Evolutionary conservation across 1,139 yeast species (phyloP).

Genomic region (Blastobotrys arbuscula): DNA sequence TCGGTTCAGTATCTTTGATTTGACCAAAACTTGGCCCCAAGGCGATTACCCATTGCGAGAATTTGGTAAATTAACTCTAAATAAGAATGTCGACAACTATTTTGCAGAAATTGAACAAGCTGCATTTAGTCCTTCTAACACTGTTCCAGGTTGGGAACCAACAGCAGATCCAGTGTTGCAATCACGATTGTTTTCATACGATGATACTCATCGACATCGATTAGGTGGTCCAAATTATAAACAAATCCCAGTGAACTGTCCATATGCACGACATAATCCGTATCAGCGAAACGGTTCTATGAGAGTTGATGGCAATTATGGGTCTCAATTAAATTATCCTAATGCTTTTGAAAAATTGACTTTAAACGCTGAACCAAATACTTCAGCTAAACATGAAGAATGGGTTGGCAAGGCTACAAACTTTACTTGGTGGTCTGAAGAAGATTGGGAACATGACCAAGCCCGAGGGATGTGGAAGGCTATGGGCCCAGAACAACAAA

Average conservation of each 20-base stretch:
- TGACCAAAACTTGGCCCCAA: conserved; percentile 78
- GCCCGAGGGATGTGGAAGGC: conserved; percentile 9
- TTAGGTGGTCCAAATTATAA: conserved; percentile 47
- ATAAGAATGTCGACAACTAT: conserved; percentile 66
- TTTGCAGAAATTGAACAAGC: conserved; percentile 76
- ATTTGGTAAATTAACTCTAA: conserved; percentile 61
- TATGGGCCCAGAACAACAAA: conserved; percentile 2
- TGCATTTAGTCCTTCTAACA: conserved; percentile 74
- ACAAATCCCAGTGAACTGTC: conserved; percentile 12
- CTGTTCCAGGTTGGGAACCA: conserved; percentile 76
- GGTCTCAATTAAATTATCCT: background rate
- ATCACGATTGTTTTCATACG: conserved; percentile 73
- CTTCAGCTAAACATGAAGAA: conserved; percentile 7
- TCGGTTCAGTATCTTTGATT: conserved; percentile 50
- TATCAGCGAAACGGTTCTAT: conserved; percentile 7
- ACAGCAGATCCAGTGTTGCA: conserved; percentile 83
- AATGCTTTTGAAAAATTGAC: background rate
- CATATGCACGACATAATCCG: conserved; percentile 4
- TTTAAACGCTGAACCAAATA: background rate
- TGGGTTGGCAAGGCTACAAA: conserved; percentile 9
- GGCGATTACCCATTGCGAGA: conserved; percentile 65
- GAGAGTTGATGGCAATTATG: conserved; percentile 8
- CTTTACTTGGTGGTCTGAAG: conserved; percentile 5
- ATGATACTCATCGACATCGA: conserved; percentile 69
- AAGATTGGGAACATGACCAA: conserved; percentile 9